Evolutionary conservation across 805 yeast genomes (phyloP), one percentile per base, ranked within the genome.

Genomic region (Candida xyloterini): DNA sequence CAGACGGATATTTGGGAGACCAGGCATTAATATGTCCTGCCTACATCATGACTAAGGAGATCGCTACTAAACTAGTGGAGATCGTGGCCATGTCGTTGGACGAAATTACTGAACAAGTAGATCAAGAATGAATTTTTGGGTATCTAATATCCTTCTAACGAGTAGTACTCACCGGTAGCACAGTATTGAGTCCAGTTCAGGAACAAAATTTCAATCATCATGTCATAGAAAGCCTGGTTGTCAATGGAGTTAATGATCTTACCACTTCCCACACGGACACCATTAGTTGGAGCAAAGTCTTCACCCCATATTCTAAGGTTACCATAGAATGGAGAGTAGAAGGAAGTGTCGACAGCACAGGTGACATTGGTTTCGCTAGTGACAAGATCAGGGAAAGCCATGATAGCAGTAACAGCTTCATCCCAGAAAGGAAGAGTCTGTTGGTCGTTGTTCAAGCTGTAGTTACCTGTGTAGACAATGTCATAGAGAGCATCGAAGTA

Each of bases 21-120:
- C 74, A 71, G 43, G 55, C 67, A n/a, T 47, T 67, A 34, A 59
- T 72, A 33, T 71, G 78, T 1, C 78, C 78, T 31, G 59, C 73
- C 6, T 73, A 60, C 55, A 56, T 64, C 11, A 47, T 69, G 33
- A 62, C 67, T 11, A 62, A 60, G 36, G 64, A 59, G 18, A 58
- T 67, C 45, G 66, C 55, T 35, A 69, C 66, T 29, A 49, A 51
- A 26, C 42, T 42, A 22, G 47, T 42, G 10, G 42, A 31, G 5
- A 34, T 39, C 3, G 13, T 54, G 8, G 48, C 40, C 9, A 38
- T 43, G 31, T 37, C 48, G 21, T 23, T 41, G 9, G n/a, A 36
- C 33, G 53, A 49, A 31, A 15, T 33, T 7, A 25, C 28, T 10
- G 15, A 13, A n/a, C 23, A 33, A 23, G n/a, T 30, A 8, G 33